phyloP scores from a whole-genome alignment of 352 stramenopile genomes.

The Globisporangium spinosum region DNA sequence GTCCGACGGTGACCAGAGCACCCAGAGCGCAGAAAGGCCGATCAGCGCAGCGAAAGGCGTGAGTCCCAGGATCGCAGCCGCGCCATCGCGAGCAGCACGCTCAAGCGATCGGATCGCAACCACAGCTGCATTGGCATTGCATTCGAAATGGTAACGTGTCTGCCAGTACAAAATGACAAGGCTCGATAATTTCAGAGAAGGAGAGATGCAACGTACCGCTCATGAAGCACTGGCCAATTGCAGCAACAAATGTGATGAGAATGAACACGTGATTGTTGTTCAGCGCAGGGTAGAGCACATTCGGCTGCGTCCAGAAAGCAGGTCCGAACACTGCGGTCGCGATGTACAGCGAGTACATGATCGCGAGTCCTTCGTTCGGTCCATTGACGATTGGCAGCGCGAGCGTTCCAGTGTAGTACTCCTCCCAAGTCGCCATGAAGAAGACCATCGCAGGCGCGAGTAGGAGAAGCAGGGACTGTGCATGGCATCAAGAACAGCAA shows the following conservation, averaged over 20 bases:
- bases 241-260: conserved; percentile 59
- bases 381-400: conserved; percentile 95
- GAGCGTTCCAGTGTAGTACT: conserved; percentile 96
- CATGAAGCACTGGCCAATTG: conserved; percentile 66
- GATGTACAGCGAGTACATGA: conserved; percentile 85
- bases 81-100: conserved; percentile 52
- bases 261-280: conserved; percentile 82
- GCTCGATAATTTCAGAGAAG: background rate
- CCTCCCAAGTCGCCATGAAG: conserved; percentile 97
- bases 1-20: conserved; percentile 76
- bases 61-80: conserved; percentile 56
- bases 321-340: conserved; percentile 60
- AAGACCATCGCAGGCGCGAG: conserved; percentile 88
- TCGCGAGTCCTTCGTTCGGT: conserved; percentile 93
- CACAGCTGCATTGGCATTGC: conserved; percentile 28
- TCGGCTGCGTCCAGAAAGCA: conserved; percentile 62
- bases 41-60: conserved; percentile 65
- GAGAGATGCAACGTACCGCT: conserved; percentile 39
- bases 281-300: conserved; percentile 52
- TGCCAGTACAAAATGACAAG: background rate
- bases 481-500: conserved; percentile 17
- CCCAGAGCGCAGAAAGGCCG: conserved; percentile 67
- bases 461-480: conserved; percentile 72
- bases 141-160: background rate
- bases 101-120: conserved; percentile 68